Evolutionary conservation across 176 grass and related monocot genomes (phyloP).

Genomic region (Juncus effusus): DNA sequence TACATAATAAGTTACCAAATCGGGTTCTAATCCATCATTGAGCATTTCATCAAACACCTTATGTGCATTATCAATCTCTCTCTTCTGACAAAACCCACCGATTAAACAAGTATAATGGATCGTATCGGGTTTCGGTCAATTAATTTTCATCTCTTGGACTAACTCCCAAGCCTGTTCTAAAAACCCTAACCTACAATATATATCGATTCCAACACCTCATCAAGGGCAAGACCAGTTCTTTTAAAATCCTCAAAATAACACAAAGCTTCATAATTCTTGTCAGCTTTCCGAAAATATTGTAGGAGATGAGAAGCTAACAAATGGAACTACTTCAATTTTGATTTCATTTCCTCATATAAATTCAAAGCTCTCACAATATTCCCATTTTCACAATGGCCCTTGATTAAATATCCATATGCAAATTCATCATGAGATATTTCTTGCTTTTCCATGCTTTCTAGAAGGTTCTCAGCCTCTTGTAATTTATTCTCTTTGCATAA

Average conservation of each 20-base stretch:
- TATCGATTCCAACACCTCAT: conserved; percentile 53
- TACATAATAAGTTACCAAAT: conserved; percentile 62
- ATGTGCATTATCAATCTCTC: conserved; percentile 52
- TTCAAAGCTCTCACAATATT: conserved; percentile 44
- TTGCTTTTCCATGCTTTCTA: conserved; percentile 44
- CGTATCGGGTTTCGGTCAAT: conserved; percentile 53
- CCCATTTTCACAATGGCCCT: conserved; percentile 45
- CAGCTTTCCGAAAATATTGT: conserved; percentile 43
- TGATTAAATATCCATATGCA: conserved; percentile 59
- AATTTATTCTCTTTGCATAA: conserved; percentile 68
- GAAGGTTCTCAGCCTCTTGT: conserved; percentile 61
- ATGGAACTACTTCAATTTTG: conserved; percentile 43
- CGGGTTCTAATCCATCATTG: conserved; percentile 54
- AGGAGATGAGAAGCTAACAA: conserved; percentile 48
- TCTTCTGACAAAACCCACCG: conserved; percentile 57
- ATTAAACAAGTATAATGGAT: conserved; percentile 82
- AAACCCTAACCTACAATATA: conserved; percentile 52
- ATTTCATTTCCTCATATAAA: conserved; percentile 51
- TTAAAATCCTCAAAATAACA: conserved; percentile 48
- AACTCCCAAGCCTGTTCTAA: conserved; percentile 50
- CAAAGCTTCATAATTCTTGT: conserved; percentile 42
- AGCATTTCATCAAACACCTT: conserved; percentile 61
- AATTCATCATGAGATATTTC: conserved; percentile 35
- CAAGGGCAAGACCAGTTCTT: conserved; percentile 43
- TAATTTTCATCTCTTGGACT: conserved; percentile 60